phyloP scores from a whole-genome alignment of 2,329 filamentous ascomycete species.

The Colletotrichum sp. region DNA sequence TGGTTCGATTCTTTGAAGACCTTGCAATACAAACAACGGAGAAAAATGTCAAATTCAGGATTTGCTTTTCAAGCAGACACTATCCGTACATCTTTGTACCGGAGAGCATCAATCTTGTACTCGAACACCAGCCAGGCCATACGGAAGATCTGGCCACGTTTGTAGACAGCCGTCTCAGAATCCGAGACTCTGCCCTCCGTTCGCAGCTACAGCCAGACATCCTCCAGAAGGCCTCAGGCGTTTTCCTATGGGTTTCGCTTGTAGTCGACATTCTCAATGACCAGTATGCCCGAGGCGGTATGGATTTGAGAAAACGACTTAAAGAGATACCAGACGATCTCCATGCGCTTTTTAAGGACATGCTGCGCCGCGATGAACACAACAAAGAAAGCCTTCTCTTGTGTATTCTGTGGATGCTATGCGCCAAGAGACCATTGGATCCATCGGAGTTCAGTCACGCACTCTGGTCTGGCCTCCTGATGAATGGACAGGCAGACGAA shows the following conservation, averaged over 20 bases:
- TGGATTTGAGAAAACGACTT: slow-evolving; percentile 31
- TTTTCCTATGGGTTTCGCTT: slow-evolving; percentile 49
- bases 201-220: slow-evolving; percentile 26
- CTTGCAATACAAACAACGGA: not conserved
- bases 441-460: slow-evolving; percentile 52
- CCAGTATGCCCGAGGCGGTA: slow-evolving; percentile 31
- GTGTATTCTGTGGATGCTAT: slow-evolving; percentile 61
- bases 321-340: slow-evolving; percentile 42
- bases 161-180: slow-evolving; percentile 32
- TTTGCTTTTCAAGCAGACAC: not conserved
- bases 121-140: slow-evolving; percentile 42
- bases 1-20: not conserved
- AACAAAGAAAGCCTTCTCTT: slow-evolving; percentile 45
- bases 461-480: slow-evolving; percentile 29
- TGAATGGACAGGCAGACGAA: slow-evolving; percentile 4
- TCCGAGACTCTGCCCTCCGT: accelerated
- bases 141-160: slow-evolving; percentile 38
- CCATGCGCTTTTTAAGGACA: slow-evolving; percentile 53
- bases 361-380: slow-evolving; percentile 51
- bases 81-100: not conserved
- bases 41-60: not conserved
- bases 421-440: slow-evolving; percentile 45
- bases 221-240: slow-evolving; percentile 38
- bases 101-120: slow-evolving; percentile 28
- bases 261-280: slow-evolving; percentile 45